These are phyloP conservation scores for Coprinopsis sp. DNA, from an alignment of 768 basidiomycete species.

Conservation along the genomic window DNA sequence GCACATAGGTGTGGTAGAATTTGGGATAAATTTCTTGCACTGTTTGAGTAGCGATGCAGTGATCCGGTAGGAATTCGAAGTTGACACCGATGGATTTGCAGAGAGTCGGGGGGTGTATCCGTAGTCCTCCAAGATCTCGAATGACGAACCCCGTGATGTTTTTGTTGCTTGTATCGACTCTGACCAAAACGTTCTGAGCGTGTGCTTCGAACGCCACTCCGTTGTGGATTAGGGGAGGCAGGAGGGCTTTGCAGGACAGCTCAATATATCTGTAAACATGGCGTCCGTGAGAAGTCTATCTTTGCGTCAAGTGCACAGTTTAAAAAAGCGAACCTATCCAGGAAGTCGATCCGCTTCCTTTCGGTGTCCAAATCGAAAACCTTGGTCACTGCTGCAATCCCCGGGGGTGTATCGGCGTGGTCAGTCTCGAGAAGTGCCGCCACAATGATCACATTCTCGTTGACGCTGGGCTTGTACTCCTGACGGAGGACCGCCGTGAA, in stretches of 20 bases:
- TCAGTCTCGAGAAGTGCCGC: constrained; percentile 51
- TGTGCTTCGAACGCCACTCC: constrained; percentile 62
- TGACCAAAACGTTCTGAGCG: constrained; percentile 51
- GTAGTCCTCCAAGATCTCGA: constrained; percentile 55
- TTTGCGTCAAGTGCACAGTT: too few relatives aligned
- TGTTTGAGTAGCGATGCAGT: constrained; percentile 45
- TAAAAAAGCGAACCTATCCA: constrained; percentile 41
- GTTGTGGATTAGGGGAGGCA: constrained; percentile 48
- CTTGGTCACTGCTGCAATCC: constrained; percentile 44
- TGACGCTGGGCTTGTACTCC: constrained; percentile 32
- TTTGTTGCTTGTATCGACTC: constrained; percentile 39
- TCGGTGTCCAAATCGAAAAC: constrained; percentile 42
- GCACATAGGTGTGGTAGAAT: constrained; percentile 57
- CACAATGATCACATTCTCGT: constrained; percentile 43
- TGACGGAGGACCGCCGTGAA: constrained; percentile 47
- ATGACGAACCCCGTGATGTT: constrained; percentile 47
- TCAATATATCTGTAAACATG: constrained; percentile 38
- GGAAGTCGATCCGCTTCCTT: constrained; percentile 41
- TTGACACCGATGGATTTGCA: constrained; percentile 43
- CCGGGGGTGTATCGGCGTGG: constrained; percentile 36
- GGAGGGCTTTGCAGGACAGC: constrained; percentile 45
- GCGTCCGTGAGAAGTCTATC: constrained; percentile 1
- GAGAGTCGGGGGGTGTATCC: constrained; percentile 48
- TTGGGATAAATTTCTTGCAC: constrained; percentile 50
- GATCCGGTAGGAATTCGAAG: constrained; percentile 49